phyloP scores from a whole-genome alignment of 345 rosid species.

The Luvunga scandens region DNA sequence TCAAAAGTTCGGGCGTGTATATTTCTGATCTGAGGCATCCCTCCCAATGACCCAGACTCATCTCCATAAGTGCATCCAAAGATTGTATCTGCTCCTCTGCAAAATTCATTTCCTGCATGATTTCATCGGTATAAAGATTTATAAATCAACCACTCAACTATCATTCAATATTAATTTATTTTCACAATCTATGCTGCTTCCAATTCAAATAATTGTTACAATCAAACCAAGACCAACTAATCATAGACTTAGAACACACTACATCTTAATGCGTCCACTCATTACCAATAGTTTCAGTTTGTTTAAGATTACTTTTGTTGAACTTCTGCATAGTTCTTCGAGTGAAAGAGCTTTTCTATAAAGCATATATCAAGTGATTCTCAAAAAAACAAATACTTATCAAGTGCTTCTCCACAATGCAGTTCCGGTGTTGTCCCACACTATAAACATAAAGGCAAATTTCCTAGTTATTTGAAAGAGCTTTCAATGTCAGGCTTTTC shows the following conservation, averaged over 20 bases:
- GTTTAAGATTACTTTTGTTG: not conserved
- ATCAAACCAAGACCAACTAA: not conserved
- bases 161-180: not conserved
- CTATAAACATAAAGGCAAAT: not conserved
- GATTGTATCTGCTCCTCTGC: constrained; percentile 63
- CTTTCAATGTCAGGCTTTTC: not conserved
- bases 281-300: not conserved
- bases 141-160: constrained; percentile 11
- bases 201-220: not conserved
- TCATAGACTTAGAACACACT: not conserved
- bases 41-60: constrained; percentile 89
- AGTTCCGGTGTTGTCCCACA: not conserved
- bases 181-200: constrained; percentile 8
- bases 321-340: not conserved
- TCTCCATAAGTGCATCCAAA: constrained; percentile 66
- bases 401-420: not conserved
- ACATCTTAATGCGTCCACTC: not conserved
- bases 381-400: not conserved
- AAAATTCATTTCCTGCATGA: constrained; percentile 78
- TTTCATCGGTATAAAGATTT: constrained; percentile 8
- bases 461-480: not conserved
- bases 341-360: not conserved
- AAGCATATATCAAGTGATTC: not conserved
- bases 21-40: constrained; percentile 63
- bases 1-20: constrained; percentile 56